phyloP scores from a whole-genome alignment of 345 rosid species.

The Stellera chamaejasme region DNA sequence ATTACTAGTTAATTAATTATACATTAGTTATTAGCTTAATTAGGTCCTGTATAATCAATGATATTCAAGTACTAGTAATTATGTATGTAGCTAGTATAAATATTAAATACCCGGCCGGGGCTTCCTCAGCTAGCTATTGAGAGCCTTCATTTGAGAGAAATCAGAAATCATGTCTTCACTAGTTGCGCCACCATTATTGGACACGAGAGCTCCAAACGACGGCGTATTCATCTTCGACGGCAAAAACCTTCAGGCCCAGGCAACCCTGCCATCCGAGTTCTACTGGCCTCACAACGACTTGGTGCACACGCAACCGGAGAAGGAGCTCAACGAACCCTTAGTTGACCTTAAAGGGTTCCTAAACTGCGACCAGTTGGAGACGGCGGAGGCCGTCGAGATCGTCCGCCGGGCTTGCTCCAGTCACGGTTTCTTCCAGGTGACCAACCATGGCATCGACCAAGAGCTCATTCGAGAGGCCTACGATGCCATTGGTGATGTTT shows the following conservation, averaged over 20 bases:
- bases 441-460: conserved; percentile 41
- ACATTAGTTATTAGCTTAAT: too few species aligned
- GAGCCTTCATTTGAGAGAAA: too few species aligned
- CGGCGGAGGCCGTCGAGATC: conserved; percentile 26
- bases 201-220: conserved; percentile 3
- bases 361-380: conserved; percentile 26
- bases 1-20: too few species aligned
- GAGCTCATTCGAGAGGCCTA: conserved; percentile 29
- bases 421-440: conserved; percentile 61
- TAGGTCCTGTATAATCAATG: too few species aligned
- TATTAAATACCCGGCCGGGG: too few species aligned
- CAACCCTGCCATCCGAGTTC: conserved; percentile 34
- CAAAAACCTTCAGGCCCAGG: conserved; percentile 21
- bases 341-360: conserved; percentile 40
- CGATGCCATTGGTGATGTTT: conserved; percentile 25
- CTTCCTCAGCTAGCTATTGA: conserved; percentile 4
- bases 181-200: conserved; percentile 3
- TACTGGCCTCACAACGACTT: conserved; percentile 40
- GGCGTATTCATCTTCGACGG: conserved; percentile 18
- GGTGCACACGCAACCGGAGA: conserved; percentile 14
- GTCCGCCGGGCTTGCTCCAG: conserved; percentile 34
- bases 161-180: not conserved
- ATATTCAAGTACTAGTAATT: too few species aligned
- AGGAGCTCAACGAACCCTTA: conserved; percentile 32
- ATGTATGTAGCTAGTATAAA: too few species aligned